Conservation (phyloP, 192 early-diverging fungal genomes). For the Umbelopsis ramanniana region DNA sequence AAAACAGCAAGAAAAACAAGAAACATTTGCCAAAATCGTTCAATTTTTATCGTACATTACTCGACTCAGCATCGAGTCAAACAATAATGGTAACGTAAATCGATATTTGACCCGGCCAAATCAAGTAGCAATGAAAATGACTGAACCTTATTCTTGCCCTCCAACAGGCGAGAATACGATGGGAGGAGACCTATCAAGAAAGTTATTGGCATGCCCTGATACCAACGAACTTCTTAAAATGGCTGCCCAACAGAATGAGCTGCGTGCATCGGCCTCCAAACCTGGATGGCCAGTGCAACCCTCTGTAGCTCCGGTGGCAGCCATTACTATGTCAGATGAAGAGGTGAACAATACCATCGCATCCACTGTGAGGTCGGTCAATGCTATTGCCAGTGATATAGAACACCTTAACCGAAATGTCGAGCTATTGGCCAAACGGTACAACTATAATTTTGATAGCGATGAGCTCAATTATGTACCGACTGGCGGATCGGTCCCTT, state of each 20-base stretch:
- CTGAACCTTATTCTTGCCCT: slow-evolving; percentile 12
- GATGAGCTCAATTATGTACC: not conserved
- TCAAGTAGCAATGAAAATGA: not conserved
- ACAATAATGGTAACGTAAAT: not conserved
- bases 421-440: not conserved
- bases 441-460: slow-evolving; percentile 3
- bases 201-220: not conserved
- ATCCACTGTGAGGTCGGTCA: slow-evolving; percentile 9
- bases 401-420: slow-evolving; percentile 6
- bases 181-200: not conserved
- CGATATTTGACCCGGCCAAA: not conserved
- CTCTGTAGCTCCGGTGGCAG: too few relatives aligned
- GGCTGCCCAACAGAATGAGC: not conserved
- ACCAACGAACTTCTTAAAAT: not conserved
- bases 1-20: slow-evolving; percentile 80
- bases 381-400: slow-evolving; percentile 3
- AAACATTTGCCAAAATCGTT: slow-evolving; percentile 91
- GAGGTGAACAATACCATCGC: not conserved
- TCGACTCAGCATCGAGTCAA: not conserved
- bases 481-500: too few relatives aligned
- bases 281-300: not conserved
- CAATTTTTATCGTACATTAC: slow-evolving; percentile 72
- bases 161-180: slow-evolving; percentile 1
- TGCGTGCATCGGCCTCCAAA: not conserved
- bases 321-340: not conserved